Evolutionary conservation across 2,329 filamentous ascomycete species (phyloP).

Genomic region (Colletotrichum melonis): DNA sequence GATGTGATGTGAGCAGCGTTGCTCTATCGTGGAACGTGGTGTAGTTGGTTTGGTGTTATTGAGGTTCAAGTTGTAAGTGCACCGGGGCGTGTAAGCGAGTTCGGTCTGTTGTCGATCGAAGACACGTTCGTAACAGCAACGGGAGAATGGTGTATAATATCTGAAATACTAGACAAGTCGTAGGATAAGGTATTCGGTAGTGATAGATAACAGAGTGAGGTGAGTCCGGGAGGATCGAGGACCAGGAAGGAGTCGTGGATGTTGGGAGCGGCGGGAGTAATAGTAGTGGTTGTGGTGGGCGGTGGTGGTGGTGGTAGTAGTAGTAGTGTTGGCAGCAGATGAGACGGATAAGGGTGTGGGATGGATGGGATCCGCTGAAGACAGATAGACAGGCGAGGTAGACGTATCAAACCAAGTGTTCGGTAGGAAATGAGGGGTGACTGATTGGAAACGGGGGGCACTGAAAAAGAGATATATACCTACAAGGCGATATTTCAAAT

Average conservation of each 20-base stretch:
- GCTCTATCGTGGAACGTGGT: not conserved
- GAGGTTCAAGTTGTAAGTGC: conserved; percentile 4
- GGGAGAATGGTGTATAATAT: not conserved
- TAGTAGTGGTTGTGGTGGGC: conserved; percentile 7
- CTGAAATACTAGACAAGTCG: not conserved
- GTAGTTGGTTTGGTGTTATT: not conserved
- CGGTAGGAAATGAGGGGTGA: conserved; percentile 17
- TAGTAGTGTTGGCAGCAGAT: conserved; percentile 1
- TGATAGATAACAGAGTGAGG: not conserved
- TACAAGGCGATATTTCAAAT: conserved; percentile 36
- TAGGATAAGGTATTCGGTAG: conserved; percentile 1
- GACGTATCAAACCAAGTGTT: conserved; percentile 29
- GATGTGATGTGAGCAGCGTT: conserved; percentile 6
- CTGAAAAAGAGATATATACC: conserved; percentile 31
- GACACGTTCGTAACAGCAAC: not conserved
- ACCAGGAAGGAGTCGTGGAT: not conserved
- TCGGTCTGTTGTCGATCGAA: not conserved
- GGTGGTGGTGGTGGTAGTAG: not conserved
- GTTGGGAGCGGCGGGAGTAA: not conserved
- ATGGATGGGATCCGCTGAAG: conserved; percentile 29
- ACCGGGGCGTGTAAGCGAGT: not conserved
- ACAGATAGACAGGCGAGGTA: conserved; percentile 12
- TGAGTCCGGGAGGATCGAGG: not conserved
- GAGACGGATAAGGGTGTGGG: conserved; percentile 6
- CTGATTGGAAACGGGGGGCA: conserved; percentile 10